phyloP scores from a whole-genome alignment of 2,329 filamentous ascomycete genomes.

The Cladosporium sp. region DNA sequence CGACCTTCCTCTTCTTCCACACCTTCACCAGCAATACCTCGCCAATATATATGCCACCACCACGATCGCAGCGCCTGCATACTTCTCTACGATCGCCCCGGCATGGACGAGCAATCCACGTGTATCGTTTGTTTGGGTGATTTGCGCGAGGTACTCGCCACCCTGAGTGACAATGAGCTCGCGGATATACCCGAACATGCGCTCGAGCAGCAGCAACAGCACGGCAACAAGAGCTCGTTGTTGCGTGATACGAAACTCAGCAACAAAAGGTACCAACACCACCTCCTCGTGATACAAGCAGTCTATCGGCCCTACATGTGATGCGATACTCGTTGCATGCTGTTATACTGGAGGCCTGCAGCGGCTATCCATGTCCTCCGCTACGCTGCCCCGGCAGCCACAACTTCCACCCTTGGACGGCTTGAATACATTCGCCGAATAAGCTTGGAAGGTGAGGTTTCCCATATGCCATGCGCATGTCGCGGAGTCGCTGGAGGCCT shows the following conservation, averaged over 20 bases:
- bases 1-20: not conserved
- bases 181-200: conserved; percentile 36
- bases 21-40: not conserved
- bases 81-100: conserved; percentile 6
- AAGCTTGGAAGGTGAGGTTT: conserved; percentile 44
- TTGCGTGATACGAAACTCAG: conserved; percentile 27
- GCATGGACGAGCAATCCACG: conserved; percentile 60
- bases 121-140: conserved; percentile 74
- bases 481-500: conserved; percentile 35
- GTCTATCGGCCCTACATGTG: conserved; percentile 27
- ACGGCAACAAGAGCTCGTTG: conserved; percentile 29
- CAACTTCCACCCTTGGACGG: conserved; percentile 43
- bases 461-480: conserved; percentile 32
- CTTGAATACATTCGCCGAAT: conserved; percentile 44
- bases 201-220: conserved; percentile 28
- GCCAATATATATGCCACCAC: conserved; percentile 16
- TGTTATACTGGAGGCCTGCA: conserved; percentile 34
- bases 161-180: conserved; percentile 24
- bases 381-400: conserved; percentile 23
- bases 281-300: conserved; percentile 18
- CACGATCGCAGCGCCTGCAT: conserved; percentile 9
- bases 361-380: conserved; percentile 3
- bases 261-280: conserved; percentile 37
- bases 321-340: conserved; percentile 27
- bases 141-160: conserved; percentile 61